Evolutionary conservation across 495 filamentous ascomycete genomes (phyloP).

Genomic region (Trichoderma gamsii): DNA sequence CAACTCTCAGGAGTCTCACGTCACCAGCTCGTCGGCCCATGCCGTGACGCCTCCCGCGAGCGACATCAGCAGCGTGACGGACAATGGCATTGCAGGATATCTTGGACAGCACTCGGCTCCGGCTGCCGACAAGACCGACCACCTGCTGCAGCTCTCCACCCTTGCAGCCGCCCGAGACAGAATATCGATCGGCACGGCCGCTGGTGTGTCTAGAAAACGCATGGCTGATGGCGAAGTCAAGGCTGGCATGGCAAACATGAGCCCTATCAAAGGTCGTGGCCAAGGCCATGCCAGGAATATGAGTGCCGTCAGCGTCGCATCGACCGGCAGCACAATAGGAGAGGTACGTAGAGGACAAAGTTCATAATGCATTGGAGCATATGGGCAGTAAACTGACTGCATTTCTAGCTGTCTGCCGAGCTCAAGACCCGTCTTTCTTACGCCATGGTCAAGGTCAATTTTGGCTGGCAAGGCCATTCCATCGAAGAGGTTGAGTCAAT

Average conservation of each 20-base stretch:
- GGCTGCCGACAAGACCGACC: slow-evolving; percentile 36
- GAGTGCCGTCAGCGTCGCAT: slow-evolving; percentile 53
- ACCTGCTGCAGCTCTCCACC: slow-evolving; percentile 48
- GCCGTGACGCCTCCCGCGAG: slow-evolving; percentile 44
- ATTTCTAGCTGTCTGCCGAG: slow-evolving; percentile 61
- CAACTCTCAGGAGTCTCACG: slow-evolving; percentile 37
- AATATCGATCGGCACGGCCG: slow-evolving; percentile 24
- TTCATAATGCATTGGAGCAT: slow-evolving; percentile 13
- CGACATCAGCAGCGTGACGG: slow-evolving; percentile 35
- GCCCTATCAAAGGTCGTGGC: slow-evolving; percentile 6
- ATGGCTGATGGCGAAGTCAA: slow-evolving; percentile 62
- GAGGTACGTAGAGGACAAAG: slow-evolving; percentile 50
- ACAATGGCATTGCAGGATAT: slow-evolving; percentile 26
- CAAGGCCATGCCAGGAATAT: slow-evolving; percentile 60
- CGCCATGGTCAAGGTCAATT: slow-evolving; percentile 83
- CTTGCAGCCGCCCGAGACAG: slow-evolving; percentile 46
- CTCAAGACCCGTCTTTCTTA: slow-evolving; percentile 77
- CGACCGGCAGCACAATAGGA: slow-evolving; percentile 58
- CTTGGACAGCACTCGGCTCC: slow-evolving; percentile 16
- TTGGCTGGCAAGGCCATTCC: slow-evolving; percentile 69
- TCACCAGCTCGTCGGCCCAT: slow-evolving; percentile 36
- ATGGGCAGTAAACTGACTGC: background rate
- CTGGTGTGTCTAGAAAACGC: slow-evolving; percentile 47
- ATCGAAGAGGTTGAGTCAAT: slow-evolving; percentile 65
- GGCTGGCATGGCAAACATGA: slow-evolving; percentile 31